Base-by-base conservation (phyloP, 2,329 filamentous ascomycete species). In the Didymella glomerata region DNA sequence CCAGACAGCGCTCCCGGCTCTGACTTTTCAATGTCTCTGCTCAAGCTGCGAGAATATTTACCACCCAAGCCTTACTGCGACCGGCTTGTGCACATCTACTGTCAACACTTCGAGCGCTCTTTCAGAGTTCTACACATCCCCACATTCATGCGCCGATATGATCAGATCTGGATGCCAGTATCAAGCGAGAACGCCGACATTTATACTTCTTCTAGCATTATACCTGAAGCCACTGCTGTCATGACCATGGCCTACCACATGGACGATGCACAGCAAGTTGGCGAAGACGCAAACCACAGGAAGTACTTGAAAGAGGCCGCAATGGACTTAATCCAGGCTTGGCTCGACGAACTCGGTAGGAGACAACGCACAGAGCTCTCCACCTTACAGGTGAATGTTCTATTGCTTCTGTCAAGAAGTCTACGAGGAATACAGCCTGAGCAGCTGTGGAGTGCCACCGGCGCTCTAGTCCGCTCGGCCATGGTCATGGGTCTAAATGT, bases 401-500 rank as follows among this genome's bases (percentile, higher is more conserved):
- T 70, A 4, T 44, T 69, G 3, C 54, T 68, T n/a, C 45, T 67
- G 6, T 60, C 67, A 18, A 61, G 49, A 27, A 57, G 51, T 24
- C 50, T 69, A 8, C 54, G 61, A 30, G 49, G 60, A 2, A 25
- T 61, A 0, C 45, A 60, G 2, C 61, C 63, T 5, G 68, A 68
- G 24, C 64, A 61, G 48, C 25, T 67, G 1, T 70, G 68, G 76
- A 66, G 54, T 48, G 48, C 50, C 4, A 63, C 74, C 2, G 79
- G 79, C 2, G 72, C 75, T 0, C 54, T 81, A 13, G 70, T 80
- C 18, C 76, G 79, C 8, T 76, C 72, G 13, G 79, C 79, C 11
- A 78, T 79, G 67, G 69, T 69, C 13, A 77, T 80, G 71, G 80
- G 80, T 2, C 55, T 81, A 11, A 78, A 81, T 60, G 73, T 76